Evolutionary conservation across 257 asterid genomes (phyloP), one percentile per base, ranked within the genome.

Genomic region (Eucommia ulmoides): DNA sequence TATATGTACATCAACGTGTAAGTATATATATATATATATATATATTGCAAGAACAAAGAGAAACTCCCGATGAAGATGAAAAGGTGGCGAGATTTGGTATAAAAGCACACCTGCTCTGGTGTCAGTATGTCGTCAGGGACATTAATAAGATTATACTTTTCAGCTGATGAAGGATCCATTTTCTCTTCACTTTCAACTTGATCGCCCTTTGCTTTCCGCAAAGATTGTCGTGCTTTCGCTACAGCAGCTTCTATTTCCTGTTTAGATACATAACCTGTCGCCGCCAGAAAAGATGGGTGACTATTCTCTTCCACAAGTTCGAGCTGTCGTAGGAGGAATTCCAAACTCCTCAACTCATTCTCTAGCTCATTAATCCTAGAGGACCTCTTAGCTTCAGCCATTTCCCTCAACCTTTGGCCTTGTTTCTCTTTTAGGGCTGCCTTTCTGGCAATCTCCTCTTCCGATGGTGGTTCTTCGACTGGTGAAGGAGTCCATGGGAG

Each of bases 391-490:
- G 94, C 94, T 78, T 86, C 98, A 65, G 98, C 96, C 96, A 91
- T 86, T 53, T 91, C 98, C 69, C 96, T 73, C 49, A 91, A 63
- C 56, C 98, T 83, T 75, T 91, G 98, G 67, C 93, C 85, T 72
- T 91, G 98, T 81, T 79, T 91, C 81, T 91, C 98, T 66, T 67
- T 91, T 26, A 82, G 53, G 57, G 96, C 98, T 21, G 98, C 96
- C 83, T 91, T 91, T 70, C 98, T 74, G 56, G 96, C 96, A 67
- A 91, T 50, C 74, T 91, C 98, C 75, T 85, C 98, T 79, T 83
- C 98, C 14, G 96, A 91, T 25, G 96, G 98, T 49, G 72, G 84
- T 59, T 85, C 98, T 52, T 91, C 98, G 33, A 63, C 74, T 26
- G 86, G 93, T 60, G 74, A 16, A 22, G 98, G 98, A 56, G 92